Percentiles rank a stretch among this genome's conserved stretches.
phyloP scores from a whole-genome alignment of 148 eudicot genomes.

The Fagopyrum esculentum region DNA sequence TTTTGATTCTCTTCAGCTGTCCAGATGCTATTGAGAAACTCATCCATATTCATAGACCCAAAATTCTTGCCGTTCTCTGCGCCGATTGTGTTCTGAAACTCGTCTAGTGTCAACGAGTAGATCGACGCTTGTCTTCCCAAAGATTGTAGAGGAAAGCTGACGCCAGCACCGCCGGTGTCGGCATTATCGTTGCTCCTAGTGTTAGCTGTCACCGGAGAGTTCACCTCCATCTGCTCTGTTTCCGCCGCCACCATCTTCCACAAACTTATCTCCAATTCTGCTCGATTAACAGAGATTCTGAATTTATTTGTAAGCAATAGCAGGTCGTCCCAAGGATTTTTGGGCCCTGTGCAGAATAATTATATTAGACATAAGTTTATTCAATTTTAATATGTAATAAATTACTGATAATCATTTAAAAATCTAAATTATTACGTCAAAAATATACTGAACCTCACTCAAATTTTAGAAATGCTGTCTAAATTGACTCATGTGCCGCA shows the following conservation, averaged over 20 bases:
- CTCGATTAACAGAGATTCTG: neutral
- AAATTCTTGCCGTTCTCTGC: conserved; percentile 67
- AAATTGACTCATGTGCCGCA: no score
- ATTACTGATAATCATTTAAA: no score
- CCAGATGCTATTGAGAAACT: conserved; percentile 91
- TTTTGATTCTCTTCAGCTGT: conserved; percentile 57
- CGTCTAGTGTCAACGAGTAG: conserved; percentile 81
- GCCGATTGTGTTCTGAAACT: conserved; percentile 65
- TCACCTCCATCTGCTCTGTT: conserved; percentile 5
- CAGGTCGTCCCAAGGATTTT: neutral
- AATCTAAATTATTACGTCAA: no score
- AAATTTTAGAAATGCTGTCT: no score
- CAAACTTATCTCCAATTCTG: neutral
- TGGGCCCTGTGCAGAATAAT: no score
- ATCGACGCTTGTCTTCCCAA: conserved; percentile 67
- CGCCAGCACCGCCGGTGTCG: conserved; percentile 17
- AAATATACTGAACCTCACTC: no score
- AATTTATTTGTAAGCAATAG: neutral
- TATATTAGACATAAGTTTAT: no score
- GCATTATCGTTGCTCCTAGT: neutral
- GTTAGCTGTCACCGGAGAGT: conserved; percentile 12
- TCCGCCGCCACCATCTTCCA: conserved; percentile 21
- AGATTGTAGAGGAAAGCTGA: conserved; percentile 16
- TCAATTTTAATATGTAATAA: no score
- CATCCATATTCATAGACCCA: conserved; percentile 98